Evolutionary conservation across 2,329 filamentous ascomycete genomes (phyloP).

Genomic region (Xylaria sp.): DNA sequence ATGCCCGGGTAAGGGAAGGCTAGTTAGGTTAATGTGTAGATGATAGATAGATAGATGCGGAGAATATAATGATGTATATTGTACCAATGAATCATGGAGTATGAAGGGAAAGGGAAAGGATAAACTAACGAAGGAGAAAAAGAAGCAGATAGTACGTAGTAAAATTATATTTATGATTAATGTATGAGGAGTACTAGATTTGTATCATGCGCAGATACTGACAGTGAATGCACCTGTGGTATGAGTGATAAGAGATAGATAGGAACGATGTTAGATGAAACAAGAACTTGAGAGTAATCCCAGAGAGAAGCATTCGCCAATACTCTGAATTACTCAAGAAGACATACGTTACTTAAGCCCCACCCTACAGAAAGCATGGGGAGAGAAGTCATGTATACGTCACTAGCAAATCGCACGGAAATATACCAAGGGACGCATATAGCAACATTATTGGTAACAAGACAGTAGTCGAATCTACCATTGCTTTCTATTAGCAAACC

Average conservation of each 20-base stretch:
- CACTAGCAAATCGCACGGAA: no score
- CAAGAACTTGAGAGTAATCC: no score
- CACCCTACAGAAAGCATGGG: background rate
- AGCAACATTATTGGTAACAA: background rate
- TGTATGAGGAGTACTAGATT: background rate
- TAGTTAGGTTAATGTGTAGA: background rate
- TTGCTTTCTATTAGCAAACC: slow-evolving; percentile 4
- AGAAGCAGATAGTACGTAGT: background rate
- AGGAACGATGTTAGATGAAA: no score
- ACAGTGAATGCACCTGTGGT: background rate
- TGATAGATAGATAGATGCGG: background rate
- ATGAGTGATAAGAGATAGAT: no score
- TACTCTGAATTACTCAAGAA: no score
- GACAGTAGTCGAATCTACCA: background rate
- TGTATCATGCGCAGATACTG: background rate
- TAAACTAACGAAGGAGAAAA: no score
- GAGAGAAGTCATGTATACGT: background rate
- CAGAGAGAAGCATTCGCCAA: no score
- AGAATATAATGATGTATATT: background rate
- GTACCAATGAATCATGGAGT: no score
- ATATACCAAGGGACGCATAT: background rate
- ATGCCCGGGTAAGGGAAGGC: background rate
- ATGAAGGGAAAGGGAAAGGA: no score
- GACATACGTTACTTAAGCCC: no score
- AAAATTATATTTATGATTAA: background rate